Conservation (phyloP, 768 basidiomycete genomes). For the Suillus luteus region DNA sequence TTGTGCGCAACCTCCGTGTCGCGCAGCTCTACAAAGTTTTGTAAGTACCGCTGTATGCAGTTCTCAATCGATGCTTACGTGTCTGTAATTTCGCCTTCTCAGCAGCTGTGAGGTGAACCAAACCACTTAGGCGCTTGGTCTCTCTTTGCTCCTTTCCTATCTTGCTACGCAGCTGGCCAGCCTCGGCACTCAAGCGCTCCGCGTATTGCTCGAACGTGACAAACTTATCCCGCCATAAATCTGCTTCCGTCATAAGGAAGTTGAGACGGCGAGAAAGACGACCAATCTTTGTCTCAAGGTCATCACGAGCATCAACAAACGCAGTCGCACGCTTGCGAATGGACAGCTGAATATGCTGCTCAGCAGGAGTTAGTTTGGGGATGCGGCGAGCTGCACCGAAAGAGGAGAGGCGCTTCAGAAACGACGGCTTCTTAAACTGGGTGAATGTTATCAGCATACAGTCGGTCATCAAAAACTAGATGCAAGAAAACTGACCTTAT, state of each 20-base stretch:
- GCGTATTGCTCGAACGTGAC: constrained; percentile 94
- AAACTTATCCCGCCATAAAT: constrained; percentile 92
- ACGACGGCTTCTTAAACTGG: constrained; percentile 85
- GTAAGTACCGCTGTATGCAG: neutral
- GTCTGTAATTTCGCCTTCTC: constrained; percentile 79
- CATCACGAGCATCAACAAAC: constrained; percentile 91
- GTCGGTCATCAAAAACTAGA: neutral
- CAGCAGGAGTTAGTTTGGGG: constrained; percentile 74
- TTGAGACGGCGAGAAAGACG: constrained; percentile 82
- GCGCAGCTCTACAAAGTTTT: constrained; percentile 57
- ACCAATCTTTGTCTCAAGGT: constrained; percentile 92
- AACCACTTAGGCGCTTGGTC: constrained; percentile 79
- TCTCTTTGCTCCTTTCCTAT: constrained; percentile 92
- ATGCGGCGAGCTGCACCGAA: constrained; percentile 71
- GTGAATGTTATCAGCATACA: constrained; percentile 14
- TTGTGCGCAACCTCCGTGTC: constrained; percentile 83
- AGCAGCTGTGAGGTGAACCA: constrained; percentile 72
- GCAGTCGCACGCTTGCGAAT: constrained; percentile 94
- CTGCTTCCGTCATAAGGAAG: constrained; percentile 89
- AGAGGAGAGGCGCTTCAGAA: constrained; percentile 81
- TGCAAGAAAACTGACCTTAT: constrained; percentile 55
- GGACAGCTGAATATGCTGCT: constrained; percentile 83
- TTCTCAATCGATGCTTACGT: constrained; percentile 51
- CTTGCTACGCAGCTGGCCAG: constrained; percentile 79
- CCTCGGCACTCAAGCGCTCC: constrained; percentile 85